Conservation (phyloP, 2,329 filamentous ascomycete species). For the Apiospora marii region DNA sequence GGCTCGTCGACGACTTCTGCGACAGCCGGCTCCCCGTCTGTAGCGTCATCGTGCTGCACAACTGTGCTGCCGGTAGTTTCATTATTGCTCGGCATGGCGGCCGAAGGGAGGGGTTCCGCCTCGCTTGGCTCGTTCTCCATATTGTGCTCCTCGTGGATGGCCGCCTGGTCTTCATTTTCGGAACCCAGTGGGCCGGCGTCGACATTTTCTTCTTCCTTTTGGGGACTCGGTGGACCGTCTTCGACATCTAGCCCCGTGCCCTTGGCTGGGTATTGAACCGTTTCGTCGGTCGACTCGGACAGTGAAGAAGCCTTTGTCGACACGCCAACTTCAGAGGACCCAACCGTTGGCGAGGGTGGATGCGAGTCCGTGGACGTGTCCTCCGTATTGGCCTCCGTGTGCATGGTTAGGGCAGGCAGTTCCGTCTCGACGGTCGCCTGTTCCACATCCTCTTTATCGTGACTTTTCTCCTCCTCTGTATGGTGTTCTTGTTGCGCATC, state of each 20-base stretch:
- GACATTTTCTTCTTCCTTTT: not conserved
- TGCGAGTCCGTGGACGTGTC: conserved; percentile 63
- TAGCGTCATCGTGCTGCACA: not conserved
- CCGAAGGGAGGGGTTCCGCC: conserved; percentile 5
- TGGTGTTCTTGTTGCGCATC: not conserved
- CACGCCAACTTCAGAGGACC: conserved; percentile 59
- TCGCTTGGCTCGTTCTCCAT: conserved; percentile 11
- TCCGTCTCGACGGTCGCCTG: not conserved
- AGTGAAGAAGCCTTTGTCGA: conserved; percentile 71
- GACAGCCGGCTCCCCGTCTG: conserved; percentile 27
- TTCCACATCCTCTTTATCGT: conserved; percentile 30
- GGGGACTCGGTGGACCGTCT: not conserved
- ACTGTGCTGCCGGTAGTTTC: conserved; percentile 1
- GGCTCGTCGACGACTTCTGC: conserved; percentile 30
- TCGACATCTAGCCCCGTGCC: conserved; percentile 32
- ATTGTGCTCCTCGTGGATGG: conserved; percentile 7
- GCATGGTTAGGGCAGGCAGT: conserved; percentile 41
- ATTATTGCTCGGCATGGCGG: not conserved
- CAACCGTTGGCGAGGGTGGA: conserved; percentile 61
- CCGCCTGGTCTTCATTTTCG: not conserved
- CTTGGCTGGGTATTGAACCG: conserved; percentile 51
- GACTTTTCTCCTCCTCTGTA: conserved; percentile 26
- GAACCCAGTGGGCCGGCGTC: not conserved
- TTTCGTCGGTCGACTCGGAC: conserved; percentile 70
- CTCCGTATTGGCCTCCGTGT: conserved; percentile 55